A percentile compares a stretch with the other conserved stretches of the same genome.
Conservation (phyloP, 495 filamentous ascomycete genomes). For the Tuber indicum region DNA sequence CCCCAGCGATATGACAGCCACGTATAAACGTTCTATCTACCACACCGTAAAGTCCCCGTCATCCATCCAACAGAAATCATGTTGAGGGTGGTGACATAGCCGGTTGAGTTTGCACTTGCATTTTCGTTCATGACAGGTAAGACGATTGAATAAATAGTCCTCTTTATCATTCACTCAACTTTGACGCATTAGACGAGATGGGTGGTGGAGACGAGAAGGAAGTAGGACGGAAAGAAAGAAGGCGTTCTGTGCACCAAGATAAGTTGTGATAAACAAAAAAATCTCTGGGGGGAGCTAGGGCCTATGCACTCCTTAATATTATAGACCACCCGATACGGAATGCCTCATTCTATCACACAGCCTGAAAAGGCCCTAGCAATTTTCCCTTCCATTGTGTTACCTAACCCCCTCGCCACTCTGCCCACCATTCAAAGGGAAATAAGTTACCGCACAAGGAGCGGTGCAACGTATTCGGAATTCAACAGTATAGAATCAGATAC, state of each 20-base stretch:
- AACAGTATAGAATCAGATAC: neutral
- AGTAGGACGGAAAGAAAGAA: neutral
- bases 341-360: neutral
- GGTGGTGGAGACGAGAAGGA: neutral
- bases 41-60: too few species aligned
- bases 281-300: neutral
- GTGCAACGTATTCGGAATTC: neutral
- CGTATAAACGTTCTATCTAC: too few species aligned
- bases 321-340: neutral
- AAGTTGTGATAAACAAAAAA: neutral
- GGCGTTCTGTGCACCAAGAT: neutral
- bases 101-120: neutral
- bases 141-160: neutral
- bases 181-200: neutral
- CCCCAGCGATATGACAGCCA: too few species aligned
- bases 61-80: too few species aligned
- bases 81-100: neutral
- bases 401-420: neutral
- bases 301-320: neutral
- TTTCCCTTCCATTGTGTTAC: neutral
- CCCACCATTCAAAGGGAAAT: conserved; percentile 2
- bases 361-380: neutral
- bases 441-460: neutral
- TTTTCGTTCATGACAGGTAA: neutral
- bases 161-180: neutral